phyloP scores from a whole-genome alignment of 371 early-diverging fungal genomes.

The Furculomyces boomerangus region DNA sequence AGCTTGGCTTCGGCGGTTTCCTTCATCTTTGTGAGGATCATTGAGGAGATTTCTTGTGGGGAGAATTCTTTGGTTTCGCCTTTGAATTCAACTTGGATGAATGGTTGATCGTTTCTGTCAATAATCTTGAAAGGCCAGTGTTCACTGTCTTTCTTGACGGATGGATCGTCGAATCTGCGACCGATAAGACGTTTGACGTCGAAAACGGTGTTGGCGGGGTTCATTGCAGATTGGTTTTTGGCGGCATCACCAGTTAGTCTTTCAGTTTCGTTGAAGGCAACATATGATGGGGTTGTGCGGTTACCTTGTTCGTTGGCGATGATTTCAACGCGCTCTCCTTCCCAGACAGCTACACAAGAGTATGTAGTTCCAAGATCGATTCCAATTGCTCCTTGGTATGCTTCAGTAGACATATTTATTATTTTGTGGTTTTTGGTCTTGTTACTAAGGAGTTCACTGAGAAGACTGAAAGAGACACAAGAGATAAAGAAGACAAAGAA shows the following conservation, averaged over 20 bases:
- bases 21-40: slow-evolving; percentile 95
- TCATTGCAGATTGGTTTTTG: slow-evolving; percentile 84
- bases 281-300: slow-evolving; percentile 92
- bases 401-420: slow-evolving; percentile 16
- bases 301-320: slow-evolving; percentile 97
- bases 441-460: not conserved
- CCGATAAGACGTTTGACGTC: slow-evolving; percentile 97
- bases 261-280: slow-evolving; percentile 81
- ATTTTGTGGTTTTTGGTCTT: not conserved
- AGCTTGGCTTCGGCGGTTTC: slow-evolving; percentile 93
- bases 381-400: slow-evolving; percentile 41
- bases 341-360: slow-evolving; percentile 98
- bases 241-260: slow-evolving; percentile 91
- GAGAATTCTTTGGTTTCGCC: slow-evolving; percentile 78
- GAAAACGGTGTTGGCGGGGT: slow-evolving; percentile 83
- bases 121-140: slow-evolving; percentile 85
- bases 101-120: slow-evolving; percentile 57
- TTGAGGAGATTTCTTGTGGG: slow-evolving; percentile 94
- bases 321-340: slow-evolving; percentile 94
- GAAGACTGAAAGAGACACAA: slow-evolving; percentile 1
- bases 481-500: no score
- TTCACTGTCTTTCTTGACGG: slow-evolving; percentile 77
- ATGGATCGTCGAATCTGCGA: slow-evolving; percentile 77
- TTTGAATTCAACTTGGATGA: slow-evolving; percentile 73
- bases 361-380: slow-evolving; percentile 99